Evolutionary conservation across 768 basidiomycete genomes (phyloP).

Genomic region (Infundibulicybe gibba): DNA sequence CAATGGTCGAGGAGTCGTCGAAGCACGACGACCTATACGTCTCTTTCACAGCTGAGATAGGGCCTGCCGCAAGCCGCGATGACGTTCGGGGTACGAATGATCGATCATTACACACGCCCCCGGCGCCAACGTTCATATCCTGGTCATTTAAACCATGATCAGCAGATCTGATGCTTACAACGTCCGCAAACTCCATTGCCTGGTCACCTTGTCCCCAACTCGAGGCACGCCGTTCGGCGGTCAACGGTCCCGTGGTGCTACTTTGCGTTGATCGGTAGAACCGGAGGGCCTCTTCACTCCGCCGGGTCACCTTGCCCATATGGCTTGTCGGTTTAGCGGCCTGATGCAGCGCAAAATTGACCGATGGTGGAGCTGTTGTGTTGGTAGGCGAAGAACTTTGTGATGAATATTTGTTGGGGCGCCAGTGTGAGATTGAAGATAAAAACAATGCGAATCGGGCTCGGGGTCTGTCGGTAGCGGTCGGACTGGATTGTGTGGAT

Average conservation of each 20-base stretch:
- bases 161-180: conserved; percentile 29
- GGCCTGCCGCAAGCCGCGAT: conserved; percentile 9
- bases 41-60: not conserved
- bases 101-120: conserved; percentile 9
- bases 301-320: conserved; percentile 11
- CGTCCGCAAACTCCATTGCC: conserved; percentile 28
- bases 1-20: conserved; percentile 50
- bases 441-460: conserved; percentile 27
- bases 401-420: conserved; percentile 19
- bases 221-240: conserved; percentile 54
- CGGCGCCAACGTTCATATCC: conserved; percentile 22
- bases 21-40: conserved; percentile 24
- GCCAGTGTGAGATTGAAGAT: conserved; percentile 26
- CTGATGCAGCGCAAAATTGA: not conserved
- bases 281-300: conserved; percentile 46
- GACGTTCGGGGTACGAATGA: conserved; percentile 10
- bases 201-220: conserved; percentile 59
- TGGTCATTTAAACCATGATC: conserved; percentile 42
- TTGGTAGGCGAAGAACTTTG: conserved; percentile 8
- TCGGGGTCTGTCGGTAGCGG: conserved; percentile 11
- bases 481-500: conserved; percentile 13
- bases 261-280: conserved; percentile 19
- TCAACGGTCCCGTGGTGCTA: conserved; percentile 19
- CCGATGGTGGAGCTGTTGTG: not conserved
- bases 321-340: too few relatives aligned